These are phyloP conservation scores for Trichoderma semiorbis DNA, from an alignment of 2,329 filamentous ascomycete genomes.

Conservation along the genomic window DNA sequence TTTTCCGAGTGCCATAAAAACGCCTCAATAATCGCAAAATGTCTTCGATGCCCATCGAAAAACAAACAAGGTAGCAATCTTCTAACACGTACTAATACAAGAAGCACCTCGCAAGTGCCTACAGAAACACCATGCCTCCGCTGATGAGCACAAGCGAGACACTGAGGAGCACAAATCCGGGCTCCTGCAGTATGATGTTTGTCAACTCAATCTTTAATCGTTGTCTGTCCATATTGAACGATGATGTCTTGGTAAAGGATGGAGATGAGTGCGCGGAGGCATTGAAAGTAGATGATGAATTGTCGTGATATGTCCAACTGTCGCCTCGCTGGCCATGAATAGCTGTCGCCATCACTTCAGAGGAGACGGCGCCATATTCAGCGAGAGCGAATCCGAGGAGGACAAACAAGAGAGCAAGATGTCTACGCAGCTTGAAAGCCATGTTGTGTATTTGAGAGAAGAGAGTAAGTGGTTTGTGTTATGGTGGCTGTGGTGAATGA, in stretches of 20 bases:
- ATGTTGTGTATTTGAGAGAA: background rate
- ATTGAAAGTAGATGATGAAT: constrained; percentile 36
- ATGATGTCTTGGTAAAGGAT: background rate
- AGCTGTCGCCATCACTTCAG: background rate
- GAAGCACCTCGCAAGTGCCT: background rate
- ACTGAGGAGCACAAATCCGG: constrained; percentile 24
- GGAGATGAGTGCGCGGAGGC: background rate
- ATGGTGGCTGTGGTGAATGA: background rate
- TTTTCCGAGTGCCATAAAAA: background rate
- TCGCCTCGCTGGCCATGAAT: background rate
- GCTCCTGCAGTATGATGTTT: constrained; percentile 21
- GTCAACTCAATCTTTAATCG: constrained; percentile 20
- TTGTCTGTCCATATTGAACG: background rate
- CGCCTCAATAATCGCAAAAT: background rate
- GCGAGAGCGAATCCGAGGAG: constrained; percentile 12
- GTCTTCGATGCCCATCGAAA: background rate
- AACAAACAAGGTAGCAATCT: background rate
- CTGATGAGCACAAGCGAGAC: constrained; percentile 26
- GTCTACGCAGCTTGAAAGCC: background rate
- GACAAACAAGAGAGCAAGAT: constrained; percentile 5
- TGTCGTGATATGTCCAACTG: constrained; percentile 45
- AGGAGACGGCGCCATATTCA: background rate
- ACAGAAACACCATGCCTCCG: constrained; percentile 25
- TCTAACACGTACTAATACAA: background rate
- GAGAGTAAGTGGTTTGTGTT: background rate